Percentiles rank a stretch among this genome's conserved stretches.
Evolutionary conservation across 2,329 filamentous ascomycete genomes (phyloP).

Genomic region (Penicillium sp.): DNA sequence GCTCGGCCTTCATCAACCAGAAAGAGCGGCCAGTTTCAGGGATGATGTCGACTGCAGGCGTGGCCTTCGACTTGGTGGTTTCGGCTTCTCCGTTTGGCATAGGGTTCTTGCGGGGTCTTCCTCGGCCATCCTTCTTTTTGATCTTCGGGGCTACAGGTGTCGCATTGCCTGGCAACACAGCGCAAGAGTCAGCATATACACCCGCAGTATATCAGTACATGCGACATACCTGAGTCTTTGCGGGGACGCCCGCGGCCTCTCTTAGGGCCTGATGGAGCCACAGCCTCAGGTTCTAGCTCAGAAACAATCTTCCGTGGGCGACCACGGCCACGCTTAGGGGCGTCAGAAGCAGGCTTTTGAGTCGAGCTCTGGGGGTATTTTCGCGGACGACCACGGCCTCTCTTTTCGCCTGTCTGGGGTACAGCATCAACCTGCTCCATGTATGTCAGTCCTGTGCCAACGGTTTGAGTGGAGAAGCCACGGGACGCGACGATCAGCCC

Average conservation of each 20-base stretch:
- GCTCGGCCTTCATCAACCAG: constrained; percentile 83
- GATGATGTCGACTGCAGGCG: not conserved
- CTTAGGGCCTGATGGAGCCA: constrained; percentile 8
- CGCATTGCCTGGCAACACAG: not conserved
- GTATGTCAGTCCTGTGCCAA: constrained; percentile 1
- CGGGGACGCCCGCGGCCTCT: constrained; percentile 15
- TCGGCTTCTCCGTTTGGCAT: constrained; percentile 13
- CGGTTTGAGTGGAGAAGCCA: constrained; percentile 5
- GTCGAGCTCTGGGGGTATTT: constrained; percentile 23
- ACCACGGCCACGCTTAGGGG: constrained; percentile 28
- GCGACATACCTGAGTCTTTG: constrained; percentile 7
- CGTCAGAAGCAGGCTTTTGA: constrained; percentile 20
- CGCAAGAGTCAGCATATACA: not conserved
- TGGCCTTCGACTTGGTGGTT: constrained; percentile 12
- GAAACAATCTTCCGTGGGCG: constrained; percentile 26
- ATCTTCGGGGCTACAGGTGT: constrained; percentile 7
- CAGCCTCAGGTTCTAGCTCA: constrained; percentile 5
- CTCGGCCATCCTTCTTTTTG: constrained; percentile 21
- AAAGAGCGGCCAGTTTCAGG: constrained; percentile 42
- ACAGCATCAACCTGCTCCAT: constrained; percentile 4
- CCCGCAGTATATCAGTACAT: not conserved
- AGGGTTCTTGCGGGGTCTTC: constrained; percentile 23
- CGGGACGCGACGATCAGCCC: constrained; percentile 9
- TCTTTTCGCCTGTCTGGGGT: constrained; percentile 24
- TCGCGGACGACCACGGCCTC: constrained; percentile 30